Evolutionary conservation across 2,329 filamentous ascomycete genomes (phyloP), one percentile per base, ranked within the genome.

Genomic region (Grosmannia huntii): DNA sequence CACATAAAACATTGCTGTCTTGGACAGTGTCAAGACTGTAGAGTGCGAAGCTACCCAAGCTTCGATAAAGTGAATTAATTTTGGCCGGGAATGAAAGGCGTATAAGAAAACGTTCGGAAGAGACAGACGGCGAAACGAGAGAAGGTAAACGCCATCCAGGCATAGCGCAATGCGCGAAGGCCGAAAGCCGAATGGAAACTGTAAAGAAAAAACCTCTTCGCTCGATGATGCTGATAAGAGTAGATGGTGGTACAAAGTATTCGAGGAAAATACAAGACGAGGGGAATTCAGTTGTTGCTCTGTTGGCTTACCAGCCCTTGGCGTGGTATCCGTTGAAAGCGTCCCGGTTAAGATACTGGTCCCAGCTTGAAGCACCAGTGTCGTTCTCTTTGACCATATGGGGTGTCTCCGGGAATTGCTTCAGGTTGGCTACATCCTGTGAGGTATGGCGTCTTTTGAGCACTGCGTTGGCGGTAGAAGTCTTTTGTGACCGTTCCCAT

Each of bases 401-500:
- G 3, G 76, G 72, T 67, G 78, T 80, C 64, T 88, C 85, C 5
- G 89, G 88, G 66, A 87, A 89, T 70, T 94, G 84, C 73, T 86
- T 87, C 50, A 97, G 78, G 70, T 95, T 95, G 61, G 89, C 87
- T 62, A 96, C 84, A 68, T 96, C 91, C 64, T 92, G 88, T 2
- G 92, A 89, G 9, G 91, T 96, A 69, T 96, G 90, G 60, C 90
- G 81, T 62, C 92, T 84, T 77, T 96, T 95, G 59, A 96, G 79
- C 57, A 92, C 89, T 1, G 91, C 90, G 63, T 92, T 91, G 66
- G 86, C 89, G 9, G 90, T 92, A 38, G 88, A 87, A 60, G 89
- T 90, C 79, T 94, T 95, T 68, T 97, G 92, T 68, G 95, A 90
- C 56, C 94, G 86, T 71, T 99, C 94, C 88, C 90, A 95, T 19